Base-by-base conservation (phyloP, 2,329 filamentous ascomycete genomes). In the Davidsoniella eucalypti region DNA sequence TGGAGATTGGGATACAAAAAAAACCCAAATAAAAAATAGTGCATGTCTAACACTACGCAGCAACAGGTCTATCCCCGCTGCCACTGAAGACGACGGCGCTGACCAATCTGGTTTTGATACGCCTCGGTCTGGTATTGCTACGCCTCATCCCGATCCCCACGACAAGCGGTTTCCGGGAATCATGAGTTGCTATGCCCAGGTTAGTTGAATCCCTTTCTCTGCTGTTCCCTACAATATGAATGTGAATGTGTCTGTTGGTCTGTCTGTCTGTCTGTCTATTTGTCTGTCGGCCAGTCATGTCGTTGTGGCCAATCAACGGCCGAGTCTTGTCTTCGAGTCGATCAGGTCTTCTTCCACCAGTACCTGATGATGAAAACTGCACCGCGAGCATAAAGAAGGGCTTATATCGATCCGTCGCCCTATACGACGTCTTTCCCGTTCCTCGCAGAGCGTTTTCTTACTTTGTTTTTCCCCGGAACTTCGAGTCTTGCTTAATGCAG, bases 141-240 rank as follows among this genome's bases (percentile, higher is more conserved):
- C 92, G 55, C 92, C 92, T 58, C 84, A 88, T 61, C 92, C 92
- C 58, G 90, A 96, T 68, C 82, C 84, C 56, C 82, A 84, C 62
- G 92, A 98, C 71, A 95, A 94, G 70, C 84, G 92, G 68, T 74
- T 94, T 63, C 92, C 92, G 58, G 86, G 87, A 64, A 94, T 96
- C 71, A 83, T 92, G 76, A 93, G 83, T 73, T 95, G 92, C 75
- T 94, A 96, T 76, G 84, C 83, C 72, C 92, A 98, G 90, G 92
- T 98, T 94, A 82, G 92, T 95, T 76, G 77, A 74, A 78, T 76
- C 72, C 78, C 80, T 80, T 75, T 76, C 74, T 39, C 12, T 14
- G 14, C 21, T 37, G 36, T 18, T 12, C 23, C 23, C 23, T 43
- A 16, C n/a, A 9, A 25, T 43, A 8, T 25, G 5, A 18, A 16